Evolutionary conservation across 2,329 filamentous ascomycete genomes (phyloP).

Genomic region (Ophiostoma montium): DNA sequence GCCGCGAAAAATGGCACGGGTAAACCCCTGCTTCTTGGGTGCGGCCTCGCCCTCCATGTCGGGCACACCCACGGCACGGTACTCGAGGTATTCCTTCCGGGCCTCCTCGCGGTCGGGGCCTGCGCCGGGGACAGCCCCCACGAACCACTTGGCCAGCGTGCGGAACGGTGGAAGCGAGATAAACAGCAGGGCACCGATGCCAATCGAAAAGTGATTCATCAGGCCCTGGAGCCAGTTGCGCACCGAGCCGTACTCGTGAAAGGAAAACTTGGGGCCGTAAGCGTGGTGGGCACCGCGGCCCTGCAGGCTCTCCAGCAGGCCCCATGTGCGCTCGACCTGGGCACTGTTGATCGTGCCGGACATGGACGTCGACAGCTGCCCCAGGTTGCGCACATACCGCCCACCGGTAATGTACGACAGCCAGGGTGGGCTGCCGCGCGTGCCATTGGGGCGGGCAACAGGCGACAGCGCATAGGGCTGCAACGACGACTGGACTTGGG

Average conservation of each 20-base stretch:
- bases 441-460: slow-evolving; percentile 27
- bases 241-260: slow-evolving; percentile 37
- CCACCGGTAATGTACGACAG: slow-evolving; percentile 36
- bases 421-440: slow-evolving; percentile 22
- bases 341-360: slow-evolving; percentile 35
- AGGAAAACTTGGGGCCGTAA: slow-evolving; percentile 50
- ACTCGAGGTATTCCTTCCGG: slow-evolving; percentile 47
- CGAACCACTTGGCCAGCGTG: slow-evolving; percentile 26
- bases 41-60: slow-evolving; percentile 26
- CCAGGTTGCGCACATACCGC: slow-evolving; percentile 34
- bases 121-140: slow-evolving; percentile 37
- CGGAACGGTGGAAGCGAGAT: slow-evolving; percentile 30
- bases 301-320: slow-evolving; percentile 34
- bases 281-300: slow-evolving; percentile 29
- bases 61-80: slow-evolving; percentile 48
- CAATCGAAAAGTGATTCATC: slow-evolving; percentile 33
- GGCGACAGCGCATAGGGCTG: slow-evolving; percentile 45
- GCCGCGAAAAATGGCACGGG: slow-evolving; percentile 41
- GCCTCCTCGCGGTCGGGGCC: slow-evolving; percentile 38
- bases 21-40: slow-evolving; percentile 35
- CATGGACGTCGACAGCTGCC: slow-evolving; percentile 39
- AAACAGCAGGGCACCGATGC: slow-evolving; percentile 30
- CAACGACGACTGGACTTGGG: slow-evolving; percentile 30
- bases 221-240: slow-evolving; percentile 36
- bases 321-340: slow-evolving; percentile 49